Evolutionary conservation across 371 early-diverging fungal species (phyloP), one percentile per base, ranked within the genome.

Genomic region (Mortierella sp.): DNA sequence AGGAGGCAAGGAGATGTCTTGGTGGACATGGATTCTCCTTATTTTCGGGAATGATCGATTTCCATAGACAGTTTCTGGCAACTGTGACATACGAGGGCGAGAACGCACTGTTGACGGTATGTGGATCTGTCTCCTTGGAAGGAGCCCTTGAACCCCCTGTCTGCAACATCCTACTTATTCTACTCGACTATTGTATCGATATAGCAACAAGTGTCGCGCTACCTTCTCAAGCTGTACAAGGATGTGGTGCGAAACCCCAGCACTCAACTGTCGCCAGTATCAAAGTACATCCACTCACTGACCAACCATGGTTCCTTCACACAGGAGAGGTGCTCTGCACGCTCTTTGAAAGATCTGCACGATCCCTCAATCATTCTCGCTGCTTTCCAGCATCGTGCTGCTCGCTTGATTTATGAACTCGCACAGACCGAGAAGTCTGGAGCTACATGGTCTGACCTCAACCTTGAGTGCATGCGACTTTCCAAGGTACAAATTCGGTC

Each of bases 21-120:
- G 96, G 96, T 60, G 96, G 96, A 28, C 94, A 95, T 54, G 95
- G 94, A 5, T 95, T 87, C 77, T 88, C 91, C 17, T 67, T 73
- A 66, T 91, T 90, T 80, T 88, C 89, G 55, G 93, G 94, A 0
- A 83, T 95, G 59, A 87, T 89, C 46, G 86, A 89, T 63, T 90
- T 90, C 71, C 91, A 88, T 57, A 85, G 83, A 60, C 88, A 88
- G 56, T 82, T 85, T 57, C 71, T 94, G 50, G 91, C 92, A 3
- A 87, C 87, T 51, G 89, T 87, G 19, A 91, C 91, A 17, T 78
- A 71, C 53, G 84, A 83, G 53, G 84, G 84, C n/a, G 84, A 83
- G 57, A 83, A 83, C 46, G 63, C 63, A 0, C 67, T 83, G 12
- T 69, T 83, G 51, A 82, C 82, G 21, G 74, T 74, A 74, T 48